Conservation (phyloP, 2,329 filamentous ascomycete genomes). For the Monosporascus sp. region DNA sequence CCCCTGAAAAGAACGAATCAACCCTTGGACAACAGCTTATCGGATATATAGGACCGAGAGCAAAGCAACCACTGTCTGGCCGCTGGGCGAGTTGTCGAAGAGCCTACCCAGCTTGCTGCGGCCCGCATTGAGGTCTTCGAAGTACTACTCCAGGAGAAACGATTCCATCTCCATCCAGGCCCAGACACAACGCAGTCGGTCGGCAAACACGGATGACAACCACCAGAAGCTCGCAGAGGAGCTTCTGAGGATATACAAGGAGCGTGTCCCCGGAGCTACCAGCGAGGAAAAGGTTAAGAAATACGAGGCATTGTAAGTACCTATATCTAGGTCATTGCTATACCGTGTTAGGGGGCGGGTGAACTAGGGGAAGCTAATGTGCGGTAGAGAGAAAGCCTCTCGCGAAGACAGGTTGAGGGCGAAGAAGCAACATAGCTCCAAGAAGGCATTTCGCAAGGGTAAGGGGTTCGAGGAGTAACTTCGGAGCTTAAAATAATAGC, state of each 20-base stretch:
- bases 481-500: not conserved
- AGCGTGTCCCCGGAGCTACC: slow-evolving; percentile 41
- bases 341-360: not conserved
- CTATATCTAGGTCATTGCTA: not conserved
- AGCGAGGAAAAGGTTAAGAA: slow-evolving; percentile 42
- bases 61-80: slow-evolving; percentile 51
- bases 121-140: slow-evolving; percentile 41
- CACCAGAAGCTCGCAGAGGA: slow-evolving; percentile 43
- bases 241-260: slow-evolving; percentile 40
- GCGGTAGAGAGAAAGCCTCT: slow-evolving; percentile 39
- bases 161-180: slow-evolving; percentile 51
- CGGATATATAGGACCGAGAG: slow-evolving; percentile 45
- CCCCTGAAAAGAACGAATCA: not conserved
- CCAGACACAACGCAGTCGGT: slow-evolving; percentile 47
- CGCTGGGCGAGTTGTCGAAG: slow-evolving; percentile 39
- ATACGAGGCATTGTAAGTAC: slow-evolving; percentile 41
- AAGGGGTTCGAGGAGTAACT: slow-evolving; percentile 10
- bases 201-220: slow-evolving; percentile 49
- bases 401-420: slow-evolving; percentile 37
- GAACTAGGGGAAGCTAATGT: slow-evolving; percentile 7
- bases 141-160: slow-evolving; percentile 46
- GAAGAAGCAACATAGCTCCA: slow-evolving; percentile 45
- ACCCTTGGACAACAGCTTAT: not conserved
- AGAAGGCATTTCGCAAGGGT: slow-evolving; percentile 43
- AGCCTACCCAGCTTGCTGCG: slow-evolving; percentile 44